A percentile compares a stretch with the other conserved stretches of the same genome.
Conservation (phyloP, 352 stramenopile species). For the Globisporangium alternatum region DNA sequence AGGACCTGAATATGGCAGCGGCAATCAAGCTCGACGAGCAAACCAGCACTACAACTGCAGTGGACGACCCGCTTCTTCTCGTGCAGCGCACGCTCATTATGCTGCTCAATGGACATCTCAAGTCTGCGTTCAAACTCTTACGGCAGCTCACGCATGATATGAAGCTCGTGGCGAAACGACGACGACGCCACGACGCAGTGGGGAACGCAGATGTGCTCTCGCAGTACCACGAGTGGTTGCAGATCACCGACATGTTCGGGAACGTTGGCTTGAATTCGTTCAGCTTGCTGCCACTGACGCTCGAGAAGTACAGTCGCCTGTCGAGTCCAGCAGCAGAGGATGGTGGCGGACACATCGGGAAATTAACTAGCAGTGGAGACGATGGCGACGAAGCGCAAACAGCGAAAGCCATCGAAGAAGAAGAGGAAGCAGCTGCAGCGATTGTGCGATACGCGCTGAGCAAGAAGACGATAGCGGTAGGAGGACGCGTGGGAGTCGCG, state of each 20-base stretch:
- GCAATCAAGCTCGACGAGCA: slow-evolving; percentile 27
- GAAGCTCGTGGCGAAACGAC: slow-evolving; percentile 5
- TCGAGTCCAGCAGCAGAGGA: neutral
- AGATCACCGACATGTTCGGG: slow-evolving; percentile 47
- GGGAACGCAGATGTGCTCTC: neutral
- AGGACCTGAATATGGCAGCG: slow-evolving; percentile 49
- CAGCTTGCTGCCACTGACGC: slow-evolving; percentile 27
- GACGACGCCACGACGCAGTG: neutral
- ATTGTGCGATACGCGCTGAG: slow-evolving; percentile 44
- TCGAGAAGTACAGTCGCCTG: slow-evolving; percentile 22
- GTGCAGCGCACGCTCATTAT: slow-evolving; percentile 46
- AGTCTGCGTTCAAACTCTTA: slow-evolving; percentile 46
- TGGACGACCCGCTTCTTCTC: slow-evolving; percentile 35
- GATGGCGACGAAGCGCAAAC: slow-evolving; percentile 20
- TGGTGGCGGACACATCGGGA: too few species aligned
- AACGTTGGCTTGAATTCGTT: slow-evolving; percentile 48
- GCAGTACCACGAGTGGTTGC: slow-evolving; percentile 11
- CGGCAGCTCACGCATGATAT: slow-evolving; percentile 27
- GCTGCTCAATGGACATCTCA: slow-evolving; percentile 53
- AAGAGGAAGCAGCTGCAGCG: slow-evolving; percentile 31
- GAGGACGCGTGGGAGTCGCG: neutral
- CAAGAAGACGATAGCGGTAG: slow-evolving; percentile 25
- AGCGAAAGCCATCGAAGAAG: slow-evolving; percentile 19
- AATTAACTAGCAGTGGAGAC: neutral
- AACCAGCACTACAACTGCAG: neutral